Conservation (phyloP, 176 grass and related monocot species). For the Raddia distichophylla region DNA sequence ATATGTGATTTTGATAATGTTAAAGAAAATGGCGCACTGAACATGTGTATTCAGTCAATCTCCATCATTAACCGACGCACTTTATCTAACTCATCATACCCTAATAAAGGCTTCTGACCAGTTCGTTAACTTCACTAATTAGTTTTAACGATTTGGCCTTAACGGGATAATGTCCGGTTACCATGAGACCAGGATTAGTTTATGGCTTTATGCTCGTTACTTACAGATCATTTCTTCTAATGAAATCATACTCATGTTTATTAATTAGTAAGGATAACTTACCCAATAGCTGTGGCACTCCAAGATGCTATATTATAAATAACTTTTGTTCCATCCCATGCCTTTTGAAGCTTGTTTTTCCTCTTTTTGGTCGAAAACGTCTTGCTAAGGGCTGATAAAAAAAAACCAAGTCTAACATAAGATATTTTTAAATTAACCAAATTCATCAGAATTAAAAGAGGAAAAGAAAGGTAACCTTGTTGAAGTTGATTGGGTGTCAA, state of each 20-base stretch:
- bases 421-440: not conserved
- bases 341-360: constrained; percentile 80
- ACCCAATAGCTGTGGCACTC: constrained; percentile 94
- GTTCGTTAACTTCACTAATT: not conserved
- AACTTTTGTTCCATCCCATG: constrained; percentile 93
- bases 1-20: not conserved
- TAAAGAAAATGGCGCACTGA: not conserved
- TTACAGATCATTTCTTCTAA: not conserved
- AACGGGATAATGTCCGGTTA: not conserved
- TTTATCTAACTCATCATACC: not conserved
- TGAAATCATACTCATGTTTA: not conserved
- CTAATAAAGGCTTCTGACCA: not conserved
- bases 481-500: constrained; percentile 93
- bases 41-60: not conserved
- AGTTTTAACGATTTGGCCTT: not conserved
- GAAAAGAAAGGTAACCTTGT: constrained; percentile 53
- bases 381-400: constrained; percentile 76
- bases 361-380: constrained; percentile 84
- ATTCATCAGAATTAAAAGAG: constrained; percentile 28
- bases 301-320: constrained; percentile 93
- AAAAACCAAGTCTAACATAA: not conserved
- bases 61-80: not conserved
- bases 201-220: not conserved
- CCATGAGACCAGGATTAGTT: not conserved
- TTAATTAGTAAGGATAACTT: constrained; percentile 12